Conservation (phyloP, 2,329 filamentous ascomycete species). For the Byssoonygena ceratinophila region DNA sequence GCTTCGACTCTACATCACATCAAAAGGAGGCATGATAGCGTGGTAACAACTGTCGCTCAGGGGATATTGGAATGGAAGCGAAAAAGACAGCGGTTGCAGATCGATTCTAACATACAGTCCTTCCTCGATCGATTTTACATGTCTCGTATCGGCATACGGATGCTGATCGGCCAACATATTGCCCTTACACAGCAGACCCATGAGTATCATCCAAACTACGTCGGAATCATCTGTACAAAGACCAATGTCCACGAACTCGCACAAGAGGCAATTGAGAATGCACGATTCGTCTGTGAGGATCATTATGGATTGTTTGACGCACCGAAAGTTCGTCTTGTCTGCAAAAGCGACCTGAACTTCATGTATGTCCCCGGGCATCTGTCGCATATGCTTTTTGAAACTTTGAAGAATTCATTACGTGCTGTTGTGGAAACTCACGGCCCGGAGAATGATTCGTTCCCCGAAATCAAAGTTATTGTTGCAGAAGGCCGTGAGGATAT, state of each 20-base stretch:
- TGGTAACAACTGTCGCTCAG: conserved; percentile 96
- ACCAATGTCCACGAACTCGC: conserved; percentile 93
- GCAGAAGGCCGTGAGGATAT: conserved; percentile 98
- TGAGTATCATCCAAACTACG: conserved; percentile 81
- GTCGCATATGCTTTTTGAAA: conserved; percentile 99
- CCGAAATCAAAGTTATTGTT: conserved; percentile 92
- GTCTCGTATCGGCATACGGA: conserved; percentile 96
- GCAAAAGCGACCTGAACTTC: conserved; percentile 86
- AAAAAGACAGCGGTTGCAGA: conserved; percentile 91
- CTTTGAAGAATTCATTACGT: conserved; percentile 92
- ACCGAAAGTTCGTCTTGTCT: conserved; percentile 91
- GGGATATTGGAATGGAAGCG: conserved; percentile 98
- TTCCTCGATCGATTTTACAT: conserved; percentile 99
- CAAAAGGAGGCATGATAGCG: conserved; percentile 89
- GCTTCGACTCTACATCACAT: conserved; percentile 82
- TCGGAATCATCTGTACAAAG: conserved; percentile 98
- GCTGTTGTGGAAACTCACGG: conserved; percentile 94
- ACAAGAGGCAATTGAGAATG: conserved; percentile 95
- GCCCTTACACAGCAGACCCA: conserved; percentile 89
- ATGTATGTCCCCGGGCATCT: conserved; percentile 99
- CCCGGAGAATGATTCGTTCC: conserved; percentile 89
- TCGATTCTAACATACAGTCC: conserved; percentile 91
- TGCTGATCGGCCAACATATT: conserved; percentile 98
- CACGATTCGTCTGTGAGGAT: conserved; percentile 97
- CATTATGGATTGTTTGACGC: conserved; percentile 97